phyloP scores from a whole-genome alignment of 2,329 filamentous ascomycete genomes.

The Huntiella abstrusa region DNA sequence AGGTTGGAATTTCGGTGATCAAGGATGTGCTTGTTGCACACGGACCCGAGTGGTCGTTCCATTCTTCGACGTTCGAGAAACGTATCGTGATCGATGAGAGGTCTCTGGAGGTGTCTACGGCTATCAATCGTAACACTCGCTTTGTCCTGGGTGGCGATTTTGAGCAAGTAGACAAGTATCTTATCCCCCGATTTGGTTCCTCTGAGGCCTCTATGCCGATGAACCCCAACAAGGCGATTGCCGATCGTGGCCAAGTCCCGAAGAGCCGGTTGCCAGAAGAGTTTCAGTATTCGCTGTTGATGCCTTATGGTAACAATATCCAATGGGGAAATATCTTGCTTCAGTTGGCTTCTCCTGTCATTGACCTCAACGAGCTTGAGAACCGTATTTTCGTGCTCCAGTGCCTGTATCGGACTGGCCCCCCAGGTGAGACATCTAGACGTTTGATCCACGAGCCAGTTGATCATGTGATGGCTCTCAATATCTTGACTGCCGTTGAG shows the following conservation, averaged over 20 bases:
- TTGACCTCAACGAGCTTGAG: conserved; percentile 33
- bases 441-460: conserved; percentile 15
- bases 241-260: conserved; percentile 29
- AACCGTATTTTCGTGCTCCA: conserved; percentile 30
- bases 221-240: conserved; percentile 32
- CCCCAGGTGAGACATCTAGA: conserved; percentile 8
- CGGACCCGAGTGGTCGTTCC: too few relatives aligned
- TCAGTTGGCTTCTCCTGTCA: conserved; percentile 26
- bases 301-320: conserved; percentile 28
- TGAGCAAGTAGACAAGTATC: too few relatives aligned
- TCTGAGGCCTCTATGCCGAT: too few relatives aligned
- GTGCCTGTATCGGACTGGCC: conserved; percentile 28
- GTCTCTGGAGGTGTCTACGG: too few relatives aligned
- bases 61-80: too few relatives aligned
- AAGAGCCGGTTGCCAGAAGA: conserved; percentile 30
- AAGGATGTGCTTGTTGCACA: too few relatives aligned
- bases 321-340: conserved; percentile 38
- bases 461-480: conserved; percentile 16
- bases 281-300: conserved; percentile 30
- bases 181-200: too few relatives aligned
- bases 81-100: too few relatives aligned
- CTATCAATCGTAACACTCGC: too few relatives aligned
- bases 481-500: conserved; percentile 17
- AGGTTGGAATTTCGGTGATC: too few relatives aligned
- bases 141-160: too few relatives aligned